Conservation (phyloP, 805 yeast genomes). For the Wickerhamomyces silvicola region DNA sequence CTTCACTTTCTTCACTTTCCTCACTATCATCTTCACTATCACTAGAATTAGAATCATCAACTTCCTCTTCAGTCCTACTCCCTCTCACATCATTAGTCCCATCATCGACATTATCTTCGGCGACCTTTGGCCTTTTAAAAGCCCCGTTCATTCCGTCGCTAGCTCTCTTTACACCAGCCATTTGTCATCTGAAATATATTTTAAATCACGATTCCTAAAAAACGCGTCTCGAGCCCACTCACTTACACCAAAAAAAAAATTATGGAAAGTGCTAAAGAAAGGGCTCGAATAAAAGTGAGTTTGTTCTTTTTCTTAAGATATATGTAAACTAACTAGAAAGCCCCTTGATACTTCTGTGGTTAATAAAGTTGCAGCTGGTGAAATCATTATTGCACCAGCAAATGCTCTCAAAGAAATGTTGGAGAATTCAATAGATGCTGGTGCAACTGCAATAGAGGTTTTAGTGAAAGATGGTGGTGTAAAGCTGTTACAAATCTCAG, state of each 20-base stretch:
- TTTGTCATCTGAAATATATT: too few species aligned
- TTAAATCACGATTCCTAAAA: too few species aligned
- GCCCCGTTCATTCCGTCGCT: too few species aligned
- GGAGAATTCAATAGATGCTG: constrained; percentile 90
- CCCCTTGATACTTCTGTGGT: constrained; percentile 67
- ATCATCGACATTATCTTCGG: background rate
- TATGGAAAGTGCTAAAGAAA: too few species aligned
- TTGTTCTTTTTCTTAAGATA: background rate
- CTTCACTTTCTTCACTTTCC: background rate
- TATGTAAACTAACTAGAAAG: constrained; percentile 9
- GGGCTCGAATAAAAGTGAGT: constrained; percentile 7
- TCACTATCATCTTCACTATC: background rate
- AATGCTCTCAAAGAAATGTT: constrained; percentile 90
- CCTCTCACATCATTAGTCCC: background rate
- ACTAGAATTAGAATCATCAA: background rate
- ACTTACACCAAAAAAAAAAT: too few species aligned
- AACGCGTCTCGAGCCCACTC: too few species aligned
- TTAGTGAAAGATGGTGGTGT: constrained; percentile 89
- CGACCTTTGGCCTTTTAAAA: too few species aligned
- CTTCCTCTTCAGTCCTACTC: background rate
- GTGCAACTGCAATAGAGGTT: constrained; percentile 66
- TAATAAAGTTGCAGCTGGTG: constrained; percentile 95
- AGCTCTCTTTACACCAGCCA: constrained; percentile 1
- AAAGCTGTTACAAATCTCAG: constrained; percentile 78
- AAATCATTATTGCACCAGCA: constrained; percentile 87